Percentiles rank a stretch among this genome's conserved stretches.
Conservation (phyloP, 768 basidiomycete species). For the Leccinellum albellum region DNA sequence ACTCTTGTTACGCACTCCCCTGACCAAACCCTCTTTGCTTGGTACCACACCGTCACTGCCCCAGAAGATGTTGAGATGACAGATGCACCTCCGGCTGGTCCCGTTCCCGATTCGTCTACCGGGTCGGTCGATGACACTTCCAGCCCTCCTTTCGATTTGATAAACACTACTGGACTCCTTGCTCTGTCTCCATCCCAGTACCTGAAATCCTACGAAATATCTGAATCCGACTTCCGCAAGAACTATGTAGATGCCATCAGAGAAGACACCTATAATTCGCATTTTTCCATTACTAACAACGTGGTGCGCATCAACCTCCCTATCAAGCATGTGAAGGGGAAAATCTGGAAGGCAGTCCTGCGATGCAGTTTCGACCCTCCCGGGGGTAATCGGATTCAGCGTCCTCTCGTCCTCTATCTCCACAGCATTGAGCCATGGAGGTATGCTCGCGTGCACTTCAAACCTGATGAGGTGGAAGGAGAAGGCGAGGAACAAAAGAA, state of each 20-base stretch:
- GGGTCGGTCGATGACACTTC: background rate
- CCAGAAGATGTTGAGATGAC: constrained; percentile 13
- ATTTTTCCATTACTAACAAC: constrained; percentile 19
- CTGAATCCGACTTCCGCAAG: constrained; percentile 16
- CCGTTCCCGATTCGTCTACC: background rate
- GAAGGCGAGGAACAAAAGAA: background rate
- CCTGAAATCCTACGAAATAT: constrained; percentile 19
- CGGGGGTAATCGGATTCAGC: constrained; percentile 1
- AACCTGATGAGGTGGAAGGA: background rate
- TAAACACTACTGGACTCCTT: constrained; percentile 21
- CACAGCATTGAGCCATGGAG: constrained; percentile 9
- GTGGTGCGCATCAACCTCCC: constrained; percentile 20
- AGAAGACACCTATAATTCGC: constrained; percentile 7
- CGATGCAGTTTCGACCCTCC: constrained; percentile 23
- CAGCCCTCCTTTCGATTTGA: background rate
- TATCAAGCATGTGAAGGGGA: constrained; percentile 12
- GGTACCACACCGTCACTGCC: constrained; percentile 11
- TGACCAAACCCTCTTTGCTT: constrained; percentile 29
- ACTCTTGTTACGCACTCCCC: constrained; percentile 16
- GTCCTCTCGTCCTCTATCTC: constrained; percentile 25
- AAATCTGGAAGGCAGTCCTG: constrained; percentile 21
- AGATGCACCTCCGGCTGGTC: background rate
- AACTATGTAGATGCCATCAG: constrained; percentile 16
- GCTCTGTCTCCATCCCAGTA: constrained; percentile 22
- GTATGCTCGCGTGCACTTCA: constrained; percentile 14